These are phyloP conservation scores for Trifolium dubium DNA, from an alignment of 306 rosid genomes.

Conservation along the genomic window DNA sequence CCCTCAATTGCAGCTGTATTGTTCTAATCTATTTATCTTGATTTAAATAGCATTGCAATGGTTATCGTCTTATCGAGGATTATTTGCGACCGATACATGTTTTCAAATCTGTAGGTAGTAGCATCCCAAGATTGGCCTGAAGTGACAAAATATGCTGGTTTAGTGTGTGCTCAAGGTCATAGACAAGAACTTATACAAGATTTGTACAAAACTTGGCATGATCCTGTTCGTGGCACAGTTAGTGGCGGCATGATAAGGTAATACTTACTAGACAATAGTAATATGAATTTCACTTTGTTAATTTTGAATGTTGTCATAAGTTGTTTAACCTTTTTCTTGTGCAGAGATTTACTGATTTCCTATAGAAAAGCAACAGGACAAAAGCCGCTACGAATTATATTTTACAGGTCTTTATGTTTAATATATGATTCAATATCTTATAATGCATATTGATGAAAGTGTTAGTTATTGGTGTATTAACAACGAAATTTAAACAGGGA, in stretches of 20 bases:
- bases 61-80: constrained; percentile 25
- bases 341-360: constrained; percentile 89
- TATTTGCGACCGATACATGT: constrained; percentile 39
- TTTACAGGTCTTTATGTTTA: constrained; percentile 67
- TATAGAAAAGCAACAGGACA: constrained; percentile 93
- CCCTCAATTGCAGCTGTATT: constrained; percentile 95
- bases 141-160: constrained; percentile 89
- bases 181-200: constrained; percentile 97
- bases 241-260: constrained; percentile 97
- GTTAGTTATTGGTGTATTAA: constrained; percentile 14
- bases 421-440: constrained; percentile 5
- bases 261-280: background rate
- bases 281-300: background rate
- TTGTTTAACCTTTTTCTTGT: background rate
- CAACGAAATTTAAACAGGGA: constrained; percentile 59
- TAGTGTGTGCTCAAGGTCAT: constrained; percentile 95
- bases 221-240: constrained; percentile 75
- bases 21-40: constrained; percentile 7
- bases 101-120: constrained; percentile 70
- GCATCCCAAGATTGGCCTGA: constrained; percentile 99
- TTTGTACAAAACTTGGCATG: constrained; percentile 90
- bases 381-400: constrained; percentile 89
- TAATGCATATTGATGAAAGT: background rate
- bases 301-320: background rate
- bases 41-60: background rate